Evolutionary conservation across 768 basidiomycete species (phyloP), one percentile per base, ranked within the genome.

Genomic region (Russula emetica): DNA sequence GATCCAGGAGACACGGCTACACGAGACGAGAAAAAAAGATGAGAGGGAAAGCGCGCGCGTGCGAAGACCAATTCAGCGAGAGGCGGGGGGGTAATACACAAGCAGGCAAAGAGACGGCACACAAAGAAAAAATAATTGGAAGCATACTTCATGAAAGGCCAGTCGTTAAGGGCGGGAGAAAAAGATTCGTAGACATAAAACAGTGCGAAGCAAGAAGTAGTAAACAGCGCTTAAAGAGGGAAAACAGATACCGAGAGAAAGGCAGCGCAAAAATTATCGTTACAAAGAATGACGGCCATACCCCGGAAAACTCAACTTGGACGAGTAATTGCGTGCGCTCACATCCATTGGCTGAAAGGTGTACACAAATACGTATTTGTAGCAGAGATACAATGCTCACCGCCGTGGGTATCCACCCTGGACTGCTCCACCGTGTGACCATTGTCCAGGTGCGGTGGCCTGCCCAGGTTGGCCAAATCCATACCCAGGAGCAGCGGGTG

Each of bases 351-450:
- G 18, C 30, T 49, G 47, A 56, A 64, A 61, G 32, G 36, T 34
- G 58, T 60, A 60, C 32, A 56, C 55, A 55, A 32, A 32, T 40
- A 44, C 22, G 64, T 26, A 22, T 32, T 42, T 24, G 36, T 22
- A 40, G 49, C 26, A 45, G 18, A 55, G 9, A 30, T 14, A 57
- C 28, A 40, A 49, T 54, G 30, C 56, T 69, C 68, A 67, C 58
- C 68, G 66, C 62, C 66, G 55, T 20, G 62, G n/a, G 40, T 69
- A 69, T 32, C 68, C 66, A 49, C 68, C 66, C 63, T 69, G 68
- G 24, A 68, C 67, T 14, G 65, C 32, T 20, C 44, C 65, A 16
- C 67, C 61, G 24, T 68, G 67, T 49, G 63, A 66, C 68, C 66
- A 69, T 40, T 67, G 66, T n/a, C 65, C 61, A 7, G 66, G 61